Evolutionary conservation across 441 rosid genomes (phyloP).

Genomic region (Pelargonium fulgidum): DNA sequence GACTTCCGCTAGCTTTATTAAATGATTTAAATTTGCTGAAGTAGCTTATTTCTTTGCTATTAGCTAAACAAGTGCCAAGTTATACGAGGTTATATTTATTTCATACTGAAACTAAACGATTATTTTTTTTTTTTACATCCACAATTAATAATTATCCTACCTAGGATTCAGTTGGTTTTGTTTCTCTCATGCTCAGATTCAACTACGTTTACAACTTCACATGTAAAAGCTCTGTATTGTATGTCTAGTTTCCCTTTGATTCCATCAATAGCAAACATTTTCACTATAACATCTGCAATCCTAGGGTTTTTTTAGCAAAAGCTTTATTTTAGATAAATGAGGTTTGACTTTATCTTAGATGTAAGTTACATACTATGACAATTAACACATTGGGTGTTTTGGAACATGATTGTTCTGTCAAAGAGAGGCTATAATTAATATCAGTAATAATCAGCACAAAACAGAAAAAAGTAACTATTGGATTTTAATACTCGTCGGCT

Average conservation of each 20-base stretch:
- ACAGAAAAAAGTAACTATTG: not conserved
- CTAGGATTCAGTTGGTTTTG: no score
- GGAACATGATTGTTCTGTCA: not conserved
- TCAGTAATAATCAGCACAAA: not conserved
- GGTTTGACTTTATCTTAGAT: not conserved
- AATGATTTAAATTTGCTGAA: no score
- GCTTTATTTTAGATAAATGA: not conserved
- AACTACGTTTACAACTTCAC: no score
- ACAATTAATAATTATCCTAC: no score
- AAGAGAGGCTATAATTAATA: not conserved
- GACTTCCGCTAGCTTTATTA: no score
- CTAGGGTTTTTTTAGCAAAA: not conserved
- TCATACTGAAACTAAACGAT: no score
- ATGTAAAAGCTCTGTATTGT: not conserved
- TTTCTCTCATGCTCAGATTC: no score
- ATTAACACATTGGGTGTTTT: not conserved
- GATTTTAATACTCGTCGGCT: not conserved
- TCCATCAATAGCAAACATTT: not conserved
- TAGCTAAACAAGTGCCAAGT: no score
- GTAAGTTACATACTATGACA: not conserved
- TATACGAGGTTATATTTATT: no score
- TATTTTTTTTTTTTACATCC: no score
- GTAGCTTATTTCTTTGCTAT: no score
- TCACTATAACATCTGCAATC: not conserved
- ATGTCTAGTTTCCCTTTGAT: not conserved